A percentile compares a stretch with the other conserved stretches of the same genome.
Conservation (phyloP, 2,329 filamentous ascomycete genomes). For the Scopulariopsis brevicaulis region DNA sequence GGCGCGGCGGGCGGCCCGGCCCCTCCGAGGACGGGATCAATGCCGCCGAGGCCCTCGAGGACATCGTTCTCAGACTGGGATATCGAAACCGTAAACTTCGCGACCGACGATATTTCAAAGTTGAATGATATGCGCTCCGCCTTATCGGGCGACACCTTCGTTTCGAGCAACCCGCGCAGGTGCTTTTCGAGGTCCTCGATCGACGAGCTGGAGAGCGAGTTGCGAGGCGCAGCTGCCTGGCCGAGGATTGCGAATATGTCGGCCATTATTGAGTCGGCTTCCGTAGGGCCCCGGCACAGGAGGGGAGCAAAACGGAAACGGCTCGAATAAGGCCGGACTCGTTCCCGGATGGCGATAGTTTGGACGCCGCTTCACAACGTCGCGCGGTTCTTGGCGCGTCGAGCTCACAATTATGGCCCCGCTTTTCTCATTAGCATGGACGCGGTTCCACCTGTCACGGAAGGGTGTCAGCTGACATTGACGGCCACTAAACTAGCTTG, state of each 20-base stretch:
- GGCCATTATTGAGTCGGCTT: background rate
- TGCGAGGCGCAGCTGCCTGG: background rate
- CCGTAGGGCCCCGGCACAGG: background rate
- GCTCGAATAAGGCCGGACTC: background rate
- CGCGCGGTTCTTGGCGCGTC: background rate
- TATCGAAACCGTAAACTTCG: constrained; percentile 28
- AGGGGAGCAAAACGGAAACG: background rate
- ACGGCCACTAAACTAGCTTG: background rate
- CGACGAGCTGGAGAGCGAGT: constrained; percentile 12
- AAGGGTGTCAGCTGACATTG: background rate
- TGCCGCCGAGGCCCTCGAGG: constrained; percentile 17
- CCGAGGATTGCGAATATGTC: constrained; percentile 3
- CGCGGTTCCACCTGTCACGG: background rate
- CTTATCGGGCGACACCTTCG: constrained; percentile 32
- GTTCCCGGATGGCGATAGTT: background rate
- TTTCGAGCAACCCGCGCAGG: constrained; percentile 26
- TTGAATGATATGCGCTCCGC: constrained; percentile 36
- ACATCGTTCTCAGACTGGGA: constrained; percentile 23
- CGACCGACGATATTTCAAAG: constrained; percentile 32
- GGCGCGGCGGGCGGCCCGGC: background rate
- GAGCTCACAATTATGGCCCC: background rate
- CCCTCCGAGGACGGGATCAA: constrained; percentile 20
- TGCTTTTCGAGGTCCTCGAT: constrained; percentile 33
- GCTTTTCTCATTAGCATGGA: background rate
- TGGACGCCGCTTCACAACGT: background rate